Conservation (phyloP, 129 eudicot species). For the Saposhnikovia divaricata region DNA sequence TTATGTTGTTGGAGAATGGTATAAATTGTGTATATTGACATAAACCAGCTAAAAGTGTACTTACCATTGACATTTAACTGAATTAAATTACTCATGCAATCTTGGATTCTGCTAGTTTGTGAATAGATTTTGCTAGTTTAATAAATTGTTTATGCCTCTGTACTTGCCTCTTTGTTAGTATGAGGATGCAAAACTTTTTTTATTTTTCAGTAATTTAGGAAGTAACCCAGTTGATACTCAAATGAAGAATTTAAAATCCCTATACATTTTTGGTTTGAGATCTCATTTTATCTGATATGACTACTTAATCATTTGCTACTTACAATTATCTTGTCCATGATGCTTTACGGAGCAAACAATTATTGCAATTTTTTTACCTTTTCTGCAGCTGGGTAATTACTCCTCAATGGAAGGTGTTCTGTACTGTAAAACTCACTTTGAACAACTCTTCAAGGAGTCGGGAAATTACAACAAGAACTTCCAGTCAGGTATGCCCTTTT, state of each 20-base stretch:
- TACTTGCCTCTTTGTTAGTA: neutral
- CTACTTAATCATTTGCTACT: neutral
- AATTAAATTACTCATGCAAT: neutral
- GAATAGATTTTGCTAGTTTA: too few relatives aligned
- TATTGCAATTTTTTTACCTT: constrained; percentile 4
- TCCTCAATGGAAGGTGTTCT: constrained; percentile 98
- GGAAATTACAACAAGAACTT: constrained; percentile 96
- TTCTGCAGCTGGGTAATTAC: constrained; percentile 71
- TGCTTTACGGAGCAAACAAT: neutral
- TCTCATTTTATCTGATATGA: neutral
- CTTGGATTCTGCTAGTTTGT: neutral
- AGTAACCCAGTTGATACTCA: neutral
- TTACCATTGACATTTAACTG: neutral
- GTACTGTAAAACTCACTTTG: constrained; percentile 98
- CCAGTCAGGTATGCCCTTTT: constrained; percentile 65
- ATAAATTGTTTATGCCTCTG: neutral
- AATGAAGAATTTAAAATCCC: neutral
- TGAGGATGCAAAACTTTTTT: neutral
- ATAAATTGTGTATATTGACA: neutral
- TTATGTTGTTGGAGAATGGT: neutral
- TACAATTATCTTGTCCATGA: neutral
- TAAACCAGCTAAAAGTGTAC: neutral
- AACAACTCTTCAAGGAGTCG: constrained; percentile 90
- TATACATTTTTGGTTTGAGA: neutral
- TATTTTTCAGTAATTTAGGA: neutral